phyloP scores from a whole-genome alignment of 768 basidiomycete species.

The Tylopilus cervinicoccineus region DNA sequence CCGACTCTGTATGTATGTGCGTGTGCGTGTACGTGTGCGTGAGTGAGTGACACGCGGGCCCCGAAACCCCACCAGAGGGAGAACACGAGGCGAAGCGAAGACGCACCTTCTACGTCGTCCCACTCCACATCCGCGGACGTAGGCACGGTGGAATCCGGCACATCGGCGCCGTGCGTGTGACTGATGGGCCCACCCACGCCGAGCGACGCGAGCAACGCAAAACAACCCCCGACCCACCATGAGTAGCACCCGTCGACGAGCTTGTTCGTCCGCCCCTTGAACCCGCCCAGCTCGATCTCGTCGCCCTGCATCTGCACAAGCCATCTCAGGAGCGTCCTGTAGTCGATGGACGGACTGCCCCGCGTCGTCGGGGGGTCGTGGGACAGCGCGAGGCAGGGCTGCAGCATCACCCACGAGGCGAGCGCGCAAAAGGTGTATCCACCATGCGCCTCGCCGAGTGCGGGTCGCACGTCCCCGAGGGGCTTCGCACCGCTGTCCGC shows the following conservation, averaged over 20 bases:
- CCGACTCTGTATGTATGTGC: conserved; percentile 31
- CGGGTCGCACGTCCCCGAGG: conserved; percentile 53
- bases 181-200: conserved; percentile 21
- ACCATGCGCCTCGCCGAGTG: conserved; percentile 94
- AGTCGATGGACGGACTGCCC: conserved; percentile 45
- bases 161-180: background rate
- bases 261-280: conserved; percentile 92
- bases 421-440: conserved; percentile 96
- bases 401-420: conserved; percentile 77
- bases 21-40: background rate
- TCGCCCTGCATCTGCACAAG: conserved; percentile 80
- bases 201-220: conserved; percentile 68
- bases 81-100: background rate
- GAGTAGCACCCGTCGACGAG: conserved; percentile 99
- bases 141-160: conserved; percentile 5
- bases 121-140: conserved; percentile 45
- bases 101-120: conserved; percentile 65
- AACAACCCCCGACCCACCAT: conserved; percentile 98
- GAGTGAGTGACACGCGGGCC: background rate
- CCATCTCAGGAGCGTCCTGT: conserved; percentile 69
- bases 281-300: conserved; percentile 84
- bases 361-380: background rate
- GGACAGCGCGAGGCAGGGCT: conserved; percentile 42
- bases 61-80: no score
- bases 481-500: conserved; percentile 14